Evolutionary conservation across 331 rosid species (phyloP).

Genomic region (Ulmus americana): DNA sequence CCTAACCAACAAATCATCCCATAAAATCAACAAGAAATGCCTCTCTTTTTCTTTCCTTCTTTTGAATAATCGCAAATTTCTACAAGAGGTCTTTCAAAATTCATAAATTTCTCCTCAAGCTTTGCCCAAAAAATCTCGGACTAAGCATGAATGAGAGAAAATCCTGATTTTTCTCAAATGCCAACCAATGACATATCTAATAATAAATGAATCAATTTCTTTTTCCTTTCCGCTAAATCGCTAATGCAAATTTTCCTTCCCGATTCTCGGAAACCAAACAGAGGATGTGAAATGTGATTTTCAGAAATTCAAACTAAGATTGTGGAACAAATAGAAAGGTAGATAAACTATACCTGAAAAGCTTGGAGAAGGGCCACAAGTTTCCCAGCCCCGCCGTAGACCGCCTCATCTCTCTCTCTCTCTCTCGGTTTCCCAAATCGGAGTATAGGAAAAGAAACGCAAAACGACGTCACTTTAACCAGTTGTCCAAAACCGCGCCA

Average conservation of each 20-base stretch:
- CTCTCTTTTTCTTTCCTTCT: too few relatives aligned
- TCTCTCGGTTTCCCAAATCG: not conserved
- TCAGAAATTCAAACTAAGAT: not conserved
- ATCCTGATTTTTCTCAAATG: not conserved
- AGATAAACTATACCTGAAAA: slow-evolving; percentile 36
- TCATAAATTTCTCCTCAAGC: not conserved
- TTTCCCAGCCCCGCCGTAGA: slow-evolving; percentile 39
- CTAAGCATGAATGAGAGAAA: not conserved
- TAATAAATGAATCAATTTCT: not conserved
- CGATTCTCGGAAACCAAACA: not conserved
- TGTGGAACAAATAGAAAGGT: not conserved
- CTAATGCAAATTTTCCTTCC: too few relatives aligned
- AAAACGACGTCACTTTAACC: not conserved
- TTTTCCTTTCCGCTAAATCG: too few relatives aligned
- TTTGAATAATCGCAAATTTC: too few relatives aligned
- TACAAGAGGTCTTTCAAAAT: too few relatives aligned
- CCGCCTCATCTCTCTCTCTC: slow-evolving; percentile 22
- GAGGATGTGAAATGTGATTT: not conserved
- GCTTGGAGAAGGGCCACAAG: slow-evolving; percentile 52
- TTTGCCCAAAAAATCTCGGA: not conserved
- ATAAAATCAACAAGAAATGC: too few relatives aligned
- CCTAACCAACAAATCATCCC: too few relatives aligned
- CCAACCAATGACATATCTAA: not conserved
- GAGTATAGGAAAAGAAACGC: not conserved
- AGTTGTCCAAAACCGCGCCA: not conserved